phyloP scores from a whole-genome alignment of 306 rosid species.

The Urtica urens region DNA sequence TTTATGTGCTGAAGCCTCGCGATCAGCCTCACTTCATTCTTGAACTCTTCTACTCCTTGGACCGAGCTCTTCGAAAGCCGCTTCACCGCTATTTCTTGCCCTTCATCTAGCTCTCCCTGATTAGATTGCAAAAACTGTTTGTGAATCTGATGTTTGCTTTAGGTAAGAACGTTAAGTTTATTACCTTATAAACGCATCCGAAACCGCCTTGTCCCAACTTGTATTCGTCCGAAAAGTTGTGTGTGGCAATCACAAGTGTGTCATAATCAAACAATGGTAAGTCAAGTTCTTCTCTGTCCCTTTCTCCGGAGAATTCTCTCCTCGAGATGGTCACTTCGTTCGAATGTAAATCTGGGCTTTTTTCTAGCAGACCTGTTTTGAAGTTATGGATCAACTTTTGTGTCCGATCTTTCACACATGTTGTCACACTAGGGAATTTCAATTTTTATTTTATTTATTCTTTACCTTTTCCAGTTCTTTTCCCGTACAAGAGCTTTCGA shows the following conservation, averaged over 20 bases:
- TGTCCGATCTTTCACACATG: too few relatives aligned
- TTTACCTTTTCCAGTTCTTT: conserved; percentile 30
- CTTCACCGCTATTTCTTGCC: conserved; percentile 63
- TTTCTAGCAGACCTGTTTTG: conserved; percentile 38
- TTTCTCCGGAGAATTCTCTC: conserved; percentile 39
- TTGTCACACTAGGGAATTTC: conserved; percentile 3
- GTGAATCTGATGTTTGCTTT: background rate
- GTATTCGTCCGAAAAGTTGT: conserved; percentile 55
- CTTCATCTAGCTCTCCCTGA: conserved; percentile 53
- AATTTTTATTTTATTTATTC: background rate
- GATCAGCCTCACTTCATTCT: conserved; percentile 51
- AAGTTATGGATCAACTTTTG: too few relatives aligned
- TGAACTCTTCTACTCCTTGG: conserved; percentile 66
- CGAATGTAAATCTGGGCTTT: conserved; percentile 37
- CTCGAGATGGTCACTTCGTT: conserved; percentile 35
- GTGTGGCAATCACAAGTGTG: conserved; percentile 40
- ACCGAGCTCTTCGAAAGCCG: conserved; percentile 48
- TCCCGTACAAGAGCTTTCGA: conserved; percentile 6
- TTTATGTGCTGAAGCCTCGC: conserved; percentile 67
- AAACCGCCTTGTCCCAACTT: conserved; percentile 88
- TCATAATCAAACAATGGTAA: conserved; percentile 49
- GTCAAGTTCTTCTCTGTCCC: conserved; percentile 43
- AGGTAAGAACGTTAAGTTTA: background rate
- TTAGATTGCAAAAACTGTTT: conserved; percentile 2
- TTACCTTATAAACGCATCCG: conserved; percentile 73